Evolutionary conservation across 2,329 filamentous ascomycete species (phyloP).

Genomic region (Fusarium sp.): DNA sequence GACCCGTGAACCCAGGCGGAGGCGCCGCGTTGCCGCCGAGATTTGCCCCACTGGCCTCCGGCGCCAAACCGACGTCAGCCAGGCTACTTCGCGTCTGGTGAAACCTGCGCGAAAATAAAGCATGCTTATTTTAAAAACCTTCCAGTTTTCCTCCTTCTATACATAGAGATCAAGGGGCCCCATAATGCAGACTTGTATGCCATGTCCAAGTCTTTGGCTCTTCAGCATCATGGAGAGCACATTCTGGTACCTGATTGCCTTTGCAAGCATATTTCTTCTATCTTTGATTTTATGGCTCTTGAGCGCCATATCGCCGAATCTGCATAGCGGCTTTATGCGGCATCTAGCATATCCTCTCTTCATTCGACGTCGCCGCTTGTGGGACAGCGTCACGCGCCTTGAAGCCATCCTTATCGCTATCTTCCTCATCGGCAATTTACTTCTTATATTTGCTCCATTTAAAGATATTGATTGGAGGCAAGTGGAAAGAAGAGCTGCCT

Average conservation of each 20-base stretch:
- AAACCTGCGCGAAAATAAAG: background rate
- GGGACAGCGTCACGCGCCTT: constrained; percentile 15
- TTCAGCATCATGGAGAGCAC: background rate
- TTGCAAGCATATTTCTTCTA: constrained; percentile 1
- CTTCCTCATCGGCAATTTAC: constrained; percentile 2
- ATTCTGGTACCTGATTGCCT: constrained; percentile 2
- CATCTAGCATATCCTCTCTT: constrained; percentile 14
- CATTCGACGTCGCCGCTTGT: background rate
- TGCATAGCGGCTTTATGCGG: background rate
- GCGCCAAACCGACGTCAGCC: background rate
- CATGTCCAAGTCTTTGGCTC: background rate
- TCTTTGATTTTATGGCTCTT: background rate
- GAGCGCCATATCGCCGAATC: background rate
- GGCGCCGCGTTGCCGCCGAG: background rate
- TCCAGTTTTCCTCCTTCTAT: background rate
- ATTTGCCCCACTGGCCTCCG: background rate
- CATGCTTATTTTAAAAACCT: background rate
- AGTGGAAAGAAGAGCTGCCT: constrained; percentile 3
- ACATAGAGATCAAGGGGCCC: background rate
- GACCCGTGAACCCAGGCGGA: background rate
- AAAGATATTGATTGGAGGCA: constrained; percentile 3
- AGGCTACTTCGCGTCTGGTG: background rate
- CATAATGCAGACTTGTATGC: background rate
- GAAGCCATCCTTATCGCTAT: constrained; percentile 1
- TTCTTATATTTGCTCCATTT: constrained; percentile 5